Base-by-base conservation (phyloP, 2,329 filamentous ascomycete species). In the Coleophoma eucalyptorum region DNA sequence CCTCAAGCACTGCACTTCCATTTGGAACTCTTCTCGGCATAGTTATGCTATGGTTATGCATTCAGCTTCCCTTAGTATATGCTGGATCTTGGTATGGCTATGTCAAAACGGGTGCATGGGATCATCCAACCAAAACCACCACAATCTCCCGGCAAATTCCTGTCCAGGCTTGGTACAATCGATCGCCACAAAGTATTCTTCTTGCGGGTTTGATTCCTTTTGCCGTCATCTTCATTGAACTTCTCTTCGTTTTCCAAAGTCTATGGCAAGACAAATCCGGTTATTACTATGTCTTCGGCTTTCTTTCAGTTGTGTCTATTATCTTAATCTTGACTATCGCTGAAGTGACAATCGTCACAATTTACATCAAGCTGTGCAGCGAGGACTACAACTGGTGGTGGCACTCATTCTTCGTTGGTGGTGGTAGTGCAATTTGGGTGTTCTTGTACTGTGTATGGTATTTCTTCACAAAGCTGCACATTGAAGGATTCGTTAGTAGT, bases 311-410 rank as follows among this genome's bases (percentile, higher is more conserved):
- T 15, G 86, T 94, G 10, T 84, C 78, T 20, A 72, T 81, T 11
- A 87, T 94, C 51, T 71, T 94, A 8, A 76, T 90, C 31, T 69
- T 94, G 40, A 90, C 89, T 0, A 82, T 96, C 31, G 83, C 89
- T 59, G 89, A 94, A 71, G 89, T 92, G 47, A 92, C 89, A 1
- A 81, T 96, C 19, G 89, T 95, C 52, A 84, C 85, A 2, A 87
- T 90, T 15, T 95, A 96, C 68, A 80, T 89, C 44, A 87, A 90
- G 70, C 80, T 96, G 16, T 93, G 89, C 70, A 78, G 83, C 2
- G 90, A 95, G 78, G 91, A 95, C 68, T 87, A 94, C 69, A 81
- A 90, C 66, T 96, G 90, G 90, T 94, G 89, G 89, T 95, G 90
- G 90, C 87, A 89, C 67, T 90, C 87, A 47, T 94, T 96, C 72